Evolutionary conservation across 176 grass and related monocot species (phyloP), one percentile per base, ranked within the genome.

Genomic region (Carex scoparia): DNA sequence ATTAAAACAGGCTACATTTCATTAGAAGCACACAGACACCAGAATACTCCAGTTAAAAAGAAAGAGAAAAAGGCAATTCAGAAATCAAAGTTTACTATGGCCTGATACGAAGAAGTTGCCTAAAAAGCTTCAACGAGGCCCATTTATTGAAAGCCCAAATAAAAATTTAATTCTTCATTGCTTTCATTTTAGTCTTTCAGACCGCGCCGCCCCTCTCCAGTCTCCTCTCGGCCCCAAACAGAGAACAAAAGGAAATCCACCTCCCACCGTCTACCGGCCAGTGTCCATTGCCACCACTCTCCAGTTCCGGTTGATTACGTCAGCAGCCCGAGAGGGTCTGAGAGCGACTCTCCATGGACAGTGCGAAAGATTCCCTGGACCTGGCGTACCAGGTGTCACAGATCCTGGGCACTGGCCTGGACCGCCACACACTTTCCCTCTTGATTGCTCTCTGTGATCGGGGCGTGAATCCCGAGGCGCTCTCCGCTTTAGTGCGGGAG

Each of bases 371-470:
- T 64, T 96, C 94, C 10, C 87, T 93, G 56, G 94, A 93, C 75
- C 84, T 93, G 48, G 89, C 89, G 6, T 96, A 93, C 84, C 85
- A 93, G 83, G 87, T 96, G 87, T 93, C 91, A 13, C 89, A 96
- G 85, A 90, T 96, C 67, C 89, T 96, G 3, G 89, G 86, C 84
- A 88, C 89, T 10, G 89, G 86, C 31, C 85, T 96, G 5, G 91
- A 96, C 37, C 94, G 89, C 80, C 89, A 96, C 87, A 96, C 91
- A 55, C 84, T 96, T 80, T 96, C 94, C 56, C 94, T 96, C 48
- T 85, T 96, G 80, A 91, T 96, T 80, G 91, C 94, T 57, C 94
- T 96, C 81, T 96, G 89, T 78, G 91, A 96, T 85, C 89, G 91
- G 4, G 89, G 89, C 58, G 89, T 92, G 8, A 96, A 96, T 83